phyloP scores from a whole-genome alignment of 257 asterid genomes.

The Solanum ossicruentum region DNA sequence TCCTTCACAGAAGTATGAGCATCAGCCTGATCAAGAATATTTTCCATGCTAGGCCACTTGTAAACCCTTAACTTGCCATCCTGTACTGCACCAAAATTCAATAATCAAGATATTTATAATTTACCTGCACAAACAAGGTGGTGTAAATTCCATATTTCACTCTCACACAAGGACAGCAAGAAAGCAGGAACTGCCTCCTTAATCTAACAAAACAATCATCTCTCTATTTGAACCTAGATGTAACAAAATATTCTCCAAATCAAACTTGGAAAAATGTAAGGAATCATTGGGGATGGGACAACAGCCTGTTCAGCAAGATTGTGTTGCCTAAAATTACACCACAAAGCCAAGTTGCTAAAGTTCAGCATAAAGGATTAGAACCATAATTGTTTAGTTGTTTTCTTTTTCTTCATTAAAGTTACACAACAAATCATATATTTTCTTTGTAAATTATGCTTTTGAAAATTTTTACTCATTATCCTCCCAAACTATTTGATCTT shows the following conservation, averaged over 20 bases:
- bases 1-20: constrained; percentile 77
- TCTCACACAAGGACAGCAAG: not conserved
- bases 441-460: not conserved
- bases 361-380: not conserved
- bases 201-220: not conserved
- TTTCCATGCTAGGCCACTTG: constrained; percentile 87
- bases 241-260: not conserved
- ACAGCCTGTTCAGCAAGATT: not conserved
- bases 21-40: constrained; percentile 39
- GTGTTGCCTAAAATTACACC: not conserved
- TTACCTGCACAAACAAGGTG: not conserved
- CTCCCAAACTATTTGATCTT: not conserved
- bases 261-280: not conserved
- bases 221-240: not conserved
- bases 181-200: not conserved
- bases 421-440: not conserved
- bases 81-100: constrained; percentile 47
- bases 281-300: not conserved
- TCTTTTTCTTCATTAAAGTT: not conserved
- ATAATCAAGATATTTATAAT: constrained; percentile 7
- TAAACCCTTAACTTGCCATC: constrained; percentile 89
- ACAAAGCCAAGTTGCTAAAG: not conserved
- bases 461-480: not conserved
- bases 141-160: not conserved
- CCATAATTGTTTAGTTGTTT: no score